Evolutionary conservation across 768 basidiomycete species (phyloP).

Genomic region (Naematelia aurantialba): DNA sequence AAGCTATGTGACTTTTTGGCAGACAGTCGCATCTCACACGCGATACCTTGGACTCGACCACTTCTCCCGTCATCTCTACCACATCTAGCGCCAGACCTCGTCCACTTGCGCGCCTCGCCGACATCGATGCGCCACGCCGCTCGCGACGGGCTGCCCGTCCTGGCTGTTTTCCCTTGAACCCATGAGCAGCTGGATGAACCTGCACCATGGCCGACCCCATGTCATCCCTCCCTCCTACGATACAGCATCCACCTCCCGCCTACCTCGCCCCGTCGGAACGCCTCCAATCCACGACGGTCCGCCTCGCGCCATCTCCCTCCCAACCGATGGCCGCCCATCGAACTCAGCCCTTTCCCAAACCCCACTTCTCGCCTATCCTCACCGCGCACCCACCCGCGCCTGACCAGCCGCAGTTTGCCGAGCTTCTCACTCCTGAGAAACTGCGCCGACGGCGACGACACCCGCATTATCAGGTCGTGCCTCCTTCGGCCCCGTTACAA

Average conservation of each 20-base stretch:
- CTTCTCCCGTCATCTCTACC: not conserved
- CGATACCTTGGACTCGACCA: too few species aligned
- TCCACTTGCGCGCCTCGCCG: not conserved
- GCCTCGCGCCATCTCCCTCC: not conserved
- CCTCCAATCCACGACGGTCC: not conserved
- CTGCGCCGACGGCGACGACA: constrained; percentile 26
- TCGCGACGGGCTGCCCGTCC: not conserved
- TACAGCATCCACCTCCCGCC: not conserved
- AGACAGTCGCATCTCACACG: not conserved
- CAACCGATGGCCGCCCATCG: not conserved
- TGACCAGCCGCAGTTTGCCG: constrained; percentile 39
- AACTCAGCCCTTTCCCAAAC: not conserved
- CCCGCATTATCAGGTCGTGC: constrained; percentile 1
- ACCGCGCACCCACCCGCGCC: not conserved
- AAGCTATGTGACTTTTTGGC: not conserved
- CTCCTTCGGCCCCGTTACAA: constrained; percentile 14
- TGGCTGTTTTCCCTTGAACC: not conserved
- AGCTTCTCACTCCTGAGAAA: constrained; percentile 41
- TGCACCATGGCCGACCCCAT: not conserved
- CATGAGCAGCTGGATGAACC: too few species aligned
- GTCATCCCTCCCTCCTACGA: not conserved
- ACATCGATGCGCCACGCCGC: not conserved
- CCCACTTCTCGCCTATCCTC: not conserved
- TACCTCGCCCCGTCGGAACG: not conserved
- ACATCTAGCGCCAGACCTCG: not conserved